Conservation (phyloP, 306 rosid species). For the Lathyrus aphaca region DNA sequence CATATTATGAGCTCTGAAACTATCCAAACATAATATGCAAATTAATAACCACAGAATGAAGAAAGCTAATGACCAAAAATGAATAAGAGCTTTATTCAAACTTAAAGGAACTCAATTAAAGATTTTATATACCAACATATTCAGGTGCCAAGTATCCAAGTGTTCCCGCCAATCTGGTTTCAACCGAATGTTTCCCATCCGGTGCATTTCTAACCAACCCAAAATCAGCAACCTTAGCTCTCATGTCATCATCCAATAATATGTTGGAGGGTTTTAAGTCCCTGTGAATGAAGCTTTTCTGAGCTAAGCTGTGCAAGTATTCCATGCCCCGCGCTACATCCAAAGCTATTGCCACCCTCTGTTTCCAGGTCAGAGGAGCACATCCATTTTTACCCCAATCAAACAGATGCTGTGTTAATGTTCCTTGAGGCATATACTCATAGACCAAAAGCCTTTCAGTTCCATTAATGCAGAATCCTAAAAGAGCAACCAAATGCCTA, state of each 20-base stretch:
- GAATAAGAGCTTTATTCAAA: conserved; percentile 12
- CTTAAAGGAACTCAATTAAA: conserved; percentile 10
- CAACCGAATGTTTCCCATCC: conserved; percentile 83
- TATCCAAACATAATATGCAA: conserved; percentile 13
- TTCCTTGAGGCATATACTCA: conserved; percentile 93
- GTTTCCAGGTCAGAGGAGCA: conserved; percentile 80
- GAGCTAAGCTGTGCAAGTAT: conserved; percentile 91
- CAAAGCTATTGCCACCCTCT: conserved; percentile 78
- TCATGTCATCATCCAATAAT: conserved; percentile 83
- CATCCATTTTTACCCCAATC: conserved; percentile 60
- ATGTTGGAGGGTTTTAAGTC: conserved; percentile 92
- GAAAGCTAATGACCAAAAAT: conserved; percentile 9
- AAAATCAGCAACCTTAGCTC: conserved; percentile 93
- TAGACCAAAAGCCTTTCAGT: conserved; percentile 85
- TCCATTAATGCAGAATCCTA: conserved; percentile 84
- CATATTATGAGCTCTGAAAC: conserved; percentile 5
- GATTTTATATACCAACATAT: conserved; percentile 73
- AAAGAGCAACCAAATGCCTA: conserved; percentile 87
- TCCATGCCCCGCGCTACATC: conserved; percentile 94
- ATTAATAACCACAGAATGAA: conserved; percentile 2
- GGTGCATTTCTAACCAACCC: conserved; percentile 88
- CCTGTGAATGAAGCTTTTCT: conserved; percentile 86
- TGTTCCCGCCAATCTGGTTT: conserved; percentile 93
- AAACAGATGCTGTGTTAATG: conserved; percentile 77
- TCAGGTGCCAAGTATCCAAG: conserved; percentile 96